Percentiles rank a stretch among this genome's conserved stretches.
Evolutionary conservation across 306 rosid genomes (phyloP).

Genomic region (Cucumis melo): DNA sequence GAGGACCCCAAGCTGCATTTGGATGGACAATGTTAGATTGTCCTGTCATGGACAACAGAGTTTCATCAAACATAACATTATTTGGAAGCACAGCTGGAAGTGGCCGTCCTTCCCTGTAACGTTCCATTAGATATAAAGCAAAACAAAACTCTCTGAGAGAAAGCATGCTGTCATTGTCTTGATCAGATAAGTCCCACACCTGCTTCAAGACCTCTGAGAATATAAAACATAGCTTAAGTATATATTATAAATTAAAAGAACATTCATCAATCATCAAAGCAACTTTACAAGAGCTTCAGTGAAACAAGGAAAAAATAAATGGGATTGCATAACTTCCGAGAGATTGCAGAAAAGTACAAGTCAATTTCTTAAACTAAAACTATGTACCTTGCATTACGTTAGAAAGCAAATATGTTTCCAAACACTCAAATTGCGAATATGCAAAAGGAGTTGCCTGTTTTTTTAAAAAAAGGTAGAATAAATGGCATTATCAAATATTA

Average conservation of each 20-base stretch:
- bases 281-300: background rate
- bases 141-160: conserved; percentile 86
- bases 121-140: conserved; percentile 93
- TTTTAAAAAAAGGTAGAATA: background rate
- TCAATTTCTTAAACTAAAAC: background rate
- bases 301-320: background rate
- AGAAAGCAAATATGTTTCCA: background rate
- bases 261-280: background rate
- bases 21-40: conserved; percentile 46
- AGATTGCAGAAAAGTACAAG: background rate
- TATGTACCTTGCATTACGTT: background rate
- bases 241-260: conserved; percentile 6
- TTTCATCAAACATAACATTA: conserved; percentile 58
- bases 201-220: conserved; percentile 81
- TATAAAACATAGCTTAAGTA: conserved; percentile 17
- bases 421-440: background rate
- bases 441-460: background rate
- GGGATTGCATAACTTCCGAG: background rate
- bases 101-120: conserved; percentile 77
- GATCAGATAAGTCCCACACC: conserved; percentile 98
- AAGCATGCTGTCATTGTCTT: conserved; percentile 96
- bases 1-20: conserved; percentile 56
- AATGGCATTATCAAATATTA: background rate
- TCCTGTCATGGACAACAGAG: conserved; percentile 66
- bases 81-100: conserved; percentile 70